Conservation (phyloP, 2,329 filamentous ascomycete genomes). For the Paramyrothecium sp. region DNA sequence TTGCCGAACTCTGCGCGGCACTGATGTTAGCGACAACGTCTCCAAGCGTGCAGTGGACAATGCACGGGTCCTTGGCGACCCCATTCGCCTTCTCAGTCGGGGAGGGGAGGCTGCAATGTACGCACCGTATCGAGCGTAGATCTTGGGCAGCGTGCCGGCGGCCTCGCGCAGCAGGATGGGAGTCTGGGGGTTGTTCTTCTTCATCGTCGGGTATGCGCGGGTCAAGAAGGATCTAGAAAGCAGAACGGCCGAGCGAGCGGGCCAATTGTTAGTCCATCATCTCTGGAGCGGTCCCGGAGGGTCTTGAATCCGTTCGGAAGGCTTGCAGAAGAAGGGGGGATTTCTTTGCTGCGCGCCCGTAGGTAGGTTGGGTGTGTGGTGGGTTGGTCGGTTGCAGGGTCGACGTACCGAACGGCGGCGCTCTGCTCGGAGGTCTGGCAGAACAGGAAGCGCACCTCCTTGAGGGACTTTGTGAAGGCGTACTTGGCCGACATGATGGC, state of each 20-base stretch:
- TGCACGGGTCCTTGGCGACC: neutral
- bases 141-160: slow-evolving; percentile 74
- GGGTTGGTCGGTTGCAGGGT: no score
- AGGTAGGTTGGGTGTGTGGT: no score
- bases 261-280: slow-evolving; percentile 10
- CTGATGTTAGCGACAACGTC: slow-evolving; percentile 10
- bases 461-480: slow-evolving; percentile 82
- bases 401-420: slow-evolving; percentile 80
- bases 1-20: slow-evolving; percentile 47
- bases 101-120: slow-evolving; percentile 1
- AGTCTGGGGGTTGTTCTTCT: slow-evolving; percentile 94
- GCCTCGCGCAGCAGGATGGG: slow-evolving; percentile 97
- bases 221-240: slow-evolving; percentile 76
- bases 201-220: slow-evolving; percentile 95
- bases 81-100: neutral
- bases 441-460: slow-evolving; percentile 96
- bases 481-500: slow-evolving; percentile 84
- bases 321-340: neutral
- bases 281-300: neutral
- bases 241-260: neutral
- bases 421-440: slow-evolving; percentile 93
- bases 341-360: neutral
- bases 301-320: no score
- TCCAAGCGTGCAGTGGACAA: neutral
- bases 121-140: slow-evolving; percentile 90